These are phyloP conservation scores for Dendrocalamus latiflorus DNA, from an alignment of 202 grass and related monocot species.

Conservation along the genomic window DNA sequence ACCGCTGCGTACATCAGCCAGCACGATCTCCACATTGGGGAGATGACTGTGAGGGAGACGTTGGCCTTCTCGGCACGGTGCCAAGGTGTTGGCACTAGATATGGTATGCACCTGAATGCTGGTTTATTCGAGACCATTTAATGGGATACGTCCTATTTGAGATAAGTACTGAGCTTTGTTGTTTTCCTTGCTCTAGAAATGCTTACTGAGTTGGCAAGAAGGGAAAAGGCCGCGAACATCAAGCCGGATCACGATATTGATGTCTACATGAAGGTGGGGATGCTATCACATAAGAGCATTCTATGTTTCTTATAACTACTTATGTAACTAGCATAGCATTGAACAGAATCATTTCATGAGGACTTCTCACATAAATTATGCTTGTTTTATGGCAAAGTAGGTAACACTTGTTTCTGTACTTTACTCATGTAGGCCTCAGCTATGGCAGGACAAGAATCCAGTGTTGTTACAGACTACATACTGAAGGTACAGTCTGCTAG, in stretches of 20 bases:
- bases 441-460: conserved; percentile 66
- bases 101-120: conserved; percentile 37
- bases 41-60: conserved; percentile 97
- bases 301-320: background rate
- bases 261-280: conserved; percentile 91
- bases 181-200: conserved; percentile 52
- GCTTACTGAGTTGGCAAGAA: conserved; percentile 75
- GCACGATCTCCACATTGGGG: conserved; percentile 83
- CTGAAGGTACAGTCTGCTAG: conserved; percentile 56
- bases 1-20: conserved; percentile 94
- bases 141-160: background rate
- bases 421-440: conserved; percentile 46
- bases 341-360: background rate
- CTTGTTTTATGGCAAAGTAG: background rate
- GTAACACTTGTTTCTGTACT: conserved; percentile 20
- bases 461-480: conserved; percentile 76
- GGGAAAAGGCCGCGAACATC: conserved; percentile 86
- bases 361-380: background rate
- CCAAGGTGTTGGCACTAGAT: conserved; percentile 85
- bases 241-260: conserved; percentile 93
- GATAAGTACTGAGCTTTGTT: conserved; percentile 13
- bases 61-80: conserved; percentile 77
- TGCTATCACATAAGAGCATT: background rate
- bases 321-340: background rate
- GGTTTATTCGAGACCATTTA: background rate